Evolutionary conservation across 2,329 filamentous ascomycete genomes (phyloP).

Genomic region (Akanthomyces uredinophilus): DNA sequence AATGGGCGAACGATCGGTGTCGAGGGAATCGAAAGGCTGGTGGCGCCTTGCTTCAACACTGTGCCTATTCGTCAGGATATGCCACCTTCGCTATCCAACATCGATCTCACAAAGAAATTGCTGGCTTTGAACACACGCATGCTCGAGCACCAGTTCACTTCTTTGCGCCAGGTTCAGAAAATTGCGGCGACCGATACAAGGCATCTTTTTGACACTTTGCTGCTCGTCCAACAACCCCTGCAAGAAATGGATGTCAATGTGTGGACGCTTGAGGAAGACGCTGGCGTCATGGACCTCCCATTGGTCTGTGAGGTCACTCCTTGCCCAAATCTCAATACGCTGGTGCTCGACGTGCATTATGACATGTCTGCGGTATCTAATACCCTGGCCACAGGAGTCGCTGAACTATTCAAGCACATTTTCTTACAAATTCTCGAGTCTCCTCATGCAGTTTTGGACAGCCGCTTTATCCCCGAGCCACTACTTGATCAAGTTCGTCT

Average conservation of each 20-base stretch:
- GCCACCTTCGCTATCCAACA: conserved; percentile 41
- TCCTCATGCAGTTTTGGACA: conserved; percentile 23
- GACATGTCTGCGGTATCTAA: conserved; percentile 39
- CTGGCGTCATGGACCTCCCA: conserved; percentile 66
- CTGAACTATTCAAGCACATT: conserved; percentile 28
- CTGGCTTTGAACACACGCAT: conserved; percentile 58
- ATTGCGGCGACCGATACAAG: conserved; percentile 33
- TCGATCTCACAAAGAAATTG: conserved; percentile 53
- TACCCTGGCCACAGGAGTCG: conserved; percentile 24
- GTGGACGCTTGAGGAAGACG: conserved; percentile 54
- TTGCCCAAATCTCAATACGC: conserved; percentile 40
- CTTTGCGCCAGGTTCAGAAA: conserved; percentile 65
- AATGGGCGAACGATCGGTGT: conserved; percentile 67
- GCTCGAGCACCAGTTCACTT: conserved; percentile 67
- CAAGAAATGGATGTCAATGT: conserved; percentile 50
- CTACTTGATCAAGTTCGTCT: conserved; percentile 18
- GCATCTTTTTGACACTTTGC: conserved; percentile 71
- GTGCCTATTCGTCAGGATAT: conserved; percentile 63
- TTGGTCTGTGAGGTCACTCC: conserved; percentile 72
- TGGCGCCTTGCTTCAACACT: conserved; percentile 93
- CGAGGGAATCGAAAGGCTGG: conserved; percentile 61
- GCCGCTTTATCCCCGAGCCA: conserved; percentile 20
- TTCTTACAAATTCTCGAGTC: conserved; percentile 23
- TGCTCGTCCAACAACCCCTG: conserved; percentile 68
- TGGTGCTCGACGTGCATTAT: conserved; percentile 60